A percentile compares a stretch with the other conserved stretches of the same genome.
phyloP scores from a whole-genome alignment of 1,284 basidiomycete species.

The Ceratobasidium sp. region DNA sequence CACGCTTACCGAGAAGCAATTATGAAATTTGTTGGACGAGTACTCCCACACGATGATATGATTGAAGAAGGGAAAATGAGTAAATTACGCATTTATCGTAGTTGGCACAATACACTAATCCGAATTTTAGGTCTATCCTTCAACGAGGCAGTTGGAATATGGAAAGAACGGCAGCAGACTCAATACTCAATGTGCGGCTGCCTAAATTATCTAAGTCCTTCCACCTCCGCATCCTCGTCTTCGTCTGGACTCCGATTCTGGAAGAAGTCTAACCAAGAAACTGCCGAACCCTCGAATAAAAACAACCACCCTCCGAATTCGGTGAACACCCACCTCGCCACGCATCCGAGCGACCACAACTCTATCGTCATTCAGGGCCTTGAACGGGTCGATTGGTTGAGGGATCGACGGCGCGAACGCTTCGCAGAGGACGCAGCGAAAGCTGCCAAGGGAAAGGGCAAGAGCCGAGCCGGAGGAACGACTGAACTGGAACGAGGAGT shows the following conservation, averaged over 20 bases:
- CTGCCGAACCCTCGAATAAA: too few species aligned
- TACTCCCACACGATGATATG: slow-evolving; percentile 4
- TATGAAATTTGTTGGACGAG: slow-evolving; percentile 1
- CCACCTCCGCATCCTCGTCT: background rate
- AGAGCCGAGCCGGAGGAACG: background rate
- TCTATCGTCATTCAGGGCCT: background rate
- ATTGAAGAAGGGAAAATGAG: slow-evolving; percentile 1
- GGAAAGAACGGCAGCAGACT: slow-evolving; percentile 8
- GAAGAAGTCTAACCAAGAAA: background rate
- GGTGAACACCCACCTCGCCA: background rate
- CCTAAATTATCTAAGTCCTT: background rate
- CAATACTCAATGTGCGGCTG: background rate
- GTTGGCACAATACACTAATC: too few species aligned
- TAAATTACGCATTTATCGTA: background rate
- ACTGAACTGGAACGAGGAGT: too few species aligned
- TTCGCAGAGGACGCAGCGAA: background rate
- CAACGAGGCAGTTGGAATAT: background rate
- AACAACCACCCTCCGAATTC: slow-evolving; percentile 7
- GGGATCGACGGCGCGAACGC: background rate
- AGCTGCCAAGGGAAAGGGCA: background rate
- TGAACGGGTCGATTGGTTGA: background rate
- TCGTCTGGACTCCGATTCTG: background rate
- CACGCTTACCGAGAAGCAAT: slow-evolving; percentile 1
- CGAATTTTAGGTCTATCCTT: background rate
- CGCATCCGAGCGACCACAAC: slow-evolving; percentile 5